Evolutionary conservation across 1,284 basidiomycete species (phyloP).

Genomic region (Austropuccinia psidii): DNA sequence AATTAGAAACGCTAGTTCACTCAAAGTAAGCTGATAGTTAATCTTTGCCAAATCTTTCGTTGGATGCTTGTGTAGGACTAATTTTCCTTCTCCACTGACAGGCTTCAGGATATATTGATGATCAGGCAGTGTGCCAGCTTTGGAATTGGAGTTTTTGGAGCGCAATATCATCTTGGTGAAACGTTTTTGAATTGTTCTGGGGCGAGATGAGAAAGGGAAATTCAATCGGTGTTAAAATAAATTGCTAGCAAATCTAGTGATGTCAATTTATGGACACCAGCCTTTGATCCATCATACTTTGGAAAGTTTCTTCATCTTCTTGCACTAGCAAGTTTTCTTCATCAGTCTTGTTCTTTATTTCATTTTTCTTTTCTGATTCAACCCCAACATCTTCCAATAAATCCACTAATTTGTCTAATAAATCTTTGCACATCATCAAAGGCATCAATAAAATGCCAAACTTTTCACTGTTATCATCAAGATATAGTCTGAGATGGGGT

Average conservation of each 20-base stretch:
- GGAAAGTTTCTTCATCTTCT: background rate
- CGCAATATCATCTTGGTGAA: conserved; percentile 61
- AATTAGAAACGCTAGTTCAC: conserved; percentile 86
- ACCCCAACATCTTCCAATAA: conserved; percentile 76
- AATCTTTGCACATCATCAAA: conserved; percentile 65
- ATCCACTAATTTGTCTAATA: conserved; percentile 79
- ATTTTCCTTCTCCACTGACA: conserved; percentile 85
- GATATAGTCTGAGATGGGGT: conserved; percentile 55
- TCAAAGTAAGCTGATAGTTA: conserved; percentile 81
- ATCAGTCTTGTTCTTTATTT: conserved; percentile 45
- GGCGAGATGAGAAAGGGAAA: conserved; percentile 62
- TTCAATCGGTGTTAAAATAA: conserved; percentile 93
- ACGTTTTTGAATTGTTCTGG: conserved; percentile 56
- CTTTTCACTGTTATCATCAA: conserved; percentile 53
- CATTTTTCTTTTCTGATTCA: conserved; percentile 52
- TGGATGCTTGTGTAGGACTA: conserved; percentile 73
- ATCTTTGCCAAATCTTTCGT: conserved; percentile 70
- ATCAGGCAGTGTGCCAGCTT: conserved; percentile 46
- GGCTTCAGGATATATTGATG: conserved; percentile 97
- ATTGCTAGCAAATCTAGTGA: conserved; percentile 78
- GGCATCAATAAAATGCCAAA: conserved; percentile 57
- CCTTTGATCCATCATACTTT: conserved; percentile 59
- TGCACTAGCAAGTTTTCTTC: background rate
- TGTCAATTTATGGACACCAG: conserved; percentile 89
- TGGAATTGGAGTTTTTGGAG: conserved; percentile 39